Conservation (phyloP, 345 rosid species). For the Pistacia vera region DNA sequence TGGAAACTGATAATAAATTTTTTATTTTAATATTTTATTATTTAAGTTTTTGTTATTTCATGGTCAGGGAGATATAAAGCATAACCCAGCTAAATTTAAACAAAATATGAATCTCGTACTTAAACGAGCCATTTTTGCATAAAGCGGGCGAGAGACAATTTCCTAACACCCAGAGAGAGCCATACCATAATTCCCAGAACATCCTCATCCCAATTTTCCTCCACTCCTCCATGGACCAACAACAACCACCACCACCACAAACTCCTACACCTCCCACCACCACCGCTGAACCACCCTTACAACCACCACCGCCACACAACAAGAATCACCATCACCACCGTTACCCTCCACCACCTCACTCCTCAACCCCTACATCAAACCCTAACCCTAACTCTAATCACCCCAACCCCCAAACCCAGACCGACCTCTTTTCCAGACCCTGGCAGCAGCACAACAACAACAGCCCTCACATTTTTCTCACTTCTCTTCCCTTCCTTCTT, state of each 20-base stretch:
- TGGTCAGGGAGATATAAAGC: too few species aligned
- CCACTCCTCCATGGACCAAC: neutral
- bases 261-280: neutral
- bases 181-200: too few species aligned
- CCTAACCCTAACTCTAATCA: conserved; percentile 29
- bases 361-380: conserved; percentile 37
- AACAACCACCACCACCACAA: neutral
- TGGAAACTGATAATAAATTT: too few species aligned
- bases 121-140: too few species aligned
- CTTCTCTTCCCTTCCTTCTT: conserved; percentile 41
- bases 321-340: neutral
- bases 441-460: conserved; percentile 79
- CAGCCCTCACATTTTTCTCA: conserved; percentile 57
- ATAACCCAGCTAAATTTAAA: too few species aligned
- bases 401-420: conserved; percentile 30
- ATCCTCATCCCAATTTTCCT: too few species aligned
- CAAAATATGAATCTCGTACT: too few species aligned
- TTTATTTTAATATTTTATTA: too few species aligned
- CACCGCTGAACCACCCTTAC: conserved; percentile 10
- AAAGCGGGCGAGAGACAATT: too few species aligned
- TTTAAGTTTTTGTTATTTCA: too few species aligned
- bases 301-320: conserved; percentile 17
- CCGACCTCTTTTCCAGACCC: conserved; percentile 54
- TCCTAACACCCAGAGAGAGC: too few species aligned
- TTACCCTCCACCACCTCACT: conserved; percentile 13